Percentiles rank a stretch among this genome's conserved stretches.
Evolutionary conservation across 176 grass and related monocot genomes (phyloP).

Genomic region (Oryza rufipogon): DNA sequence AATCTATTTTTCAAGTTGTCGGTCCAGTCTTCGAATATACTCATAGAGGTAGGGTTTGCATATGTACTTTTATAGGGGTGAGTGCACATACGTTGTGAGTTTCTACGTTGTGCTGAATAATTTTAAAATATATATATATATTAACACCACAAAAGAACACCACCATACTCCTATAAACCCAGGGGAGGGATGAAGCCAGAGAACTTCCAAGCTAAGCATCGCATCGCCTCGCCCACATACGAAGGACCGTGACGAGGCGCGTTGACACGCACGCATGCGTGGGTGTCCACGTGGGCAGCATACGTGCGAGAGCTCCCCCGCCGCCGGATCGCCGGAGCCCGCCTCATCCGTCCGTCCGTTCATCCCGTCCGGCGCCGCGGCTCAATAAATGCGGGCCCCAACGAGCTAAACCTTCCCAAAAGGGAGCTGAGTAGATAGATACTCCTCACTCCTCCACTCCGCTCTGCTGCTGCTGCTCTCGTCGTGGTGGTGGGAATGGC

Average conservation of each 20-base stretch:
- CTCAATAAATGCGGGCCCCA: background rate
- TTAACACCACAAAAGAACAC: too few species aligned
- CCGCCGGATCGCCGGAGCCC: background rate
- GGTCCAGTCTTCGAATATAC: too few species aligned
- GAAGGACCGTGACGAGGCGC: background rate
- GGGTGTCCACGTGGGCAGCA: background rate
- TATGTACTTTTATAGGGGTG: too few species aligned
- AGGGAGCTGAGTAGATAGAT: background rate
- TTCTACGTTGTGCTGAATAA: too few species aligned
- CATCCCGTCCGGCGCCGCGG: too few species aligned
- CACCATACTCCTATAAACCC: too few species aligned
- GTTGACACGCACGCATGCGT: background rate
- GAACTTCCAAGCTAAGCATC: background rate
- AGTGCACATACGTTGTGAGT: too few species aligned
- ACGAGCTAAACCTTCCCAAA: conserved; percentile 18
- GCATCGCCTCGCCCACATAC: background rate
- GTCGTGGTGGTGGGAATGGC: conserved; percentile 18
- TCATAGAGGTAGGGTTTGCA: too few species aligned
- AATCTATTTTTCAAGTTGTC: too few species aligned
- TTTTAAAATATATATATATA: too few species aligned
- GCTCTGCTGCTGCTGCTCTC: background rate
- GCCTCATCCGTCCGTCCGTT: background rate
- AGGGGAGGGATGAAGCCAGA: too few species aligned
- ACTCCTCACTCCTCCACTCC: background rate
- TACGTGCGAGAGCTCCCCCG: too few species aligned